Evolutionary conservation across 805 yeast species (phyloP).

Genomic region (Torulaspora gathmanii): DNA sequence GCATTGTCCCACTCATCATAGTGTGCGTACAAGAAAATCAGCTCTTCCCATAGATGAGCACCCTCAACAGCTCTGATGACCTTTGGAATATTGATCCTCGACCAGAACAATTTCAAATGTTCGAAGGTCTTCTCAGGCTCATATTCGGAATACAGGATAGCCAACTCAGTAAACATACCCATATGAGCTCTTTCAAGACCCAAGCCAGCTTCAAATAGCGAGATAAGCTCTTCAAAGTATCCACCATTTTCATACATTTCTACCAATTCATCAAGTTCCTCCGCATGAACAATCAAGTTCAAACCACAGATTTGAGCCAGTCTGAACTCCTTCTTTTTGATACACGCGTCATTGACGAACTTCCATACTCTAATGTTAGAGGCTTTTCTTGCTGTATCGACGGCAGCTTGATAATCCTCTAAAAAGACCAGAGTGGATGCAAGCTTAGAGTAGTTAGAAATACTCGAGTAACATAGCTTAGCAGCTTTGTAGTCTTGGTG

Average conservation of each 20-base stretch:
- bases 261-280: conserved; percentile 88
- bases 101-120: conserved; percentile 96
- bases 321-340: conserved; percentile 90
- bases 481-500: conserved; percentile 87
- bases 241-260: conserved; percentile 83
- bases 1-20: conserved; percentile 99
- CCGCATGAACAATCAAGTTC: conserved; percentile 95
- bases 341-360: conserved; percentile 94
- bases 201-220: conserved; percentile 91
- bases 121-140: conserved; percentile 89
- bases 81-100: conserved; percentile 95
- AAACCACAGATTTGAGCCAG: conserved; percentile 98
- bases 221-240: conserved; percentile 83
- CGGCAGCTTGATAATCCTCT: conserved; percentile 92
- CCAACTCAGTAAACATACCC: conserved; percentile 99
- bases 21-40: conserved; percentile 93
- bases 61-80: conserved; percentile 89
- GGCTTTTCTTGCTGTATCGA: conserved; percentile 98
- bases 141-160: conserved; percentile 85
- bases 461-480: conserved; percentile 74
- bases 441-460: conserved; percentile 90
- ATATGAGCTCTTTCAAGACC: conserved; percentile 98
- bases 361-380: conserved; percentile 93
- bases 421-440: conserved; percentile 95
- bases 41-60: conserved; percentile 94